These are phyloP conservation scores for Mixia osmundae DNA, from an alignment of 1,284 basidiomycete genomes.

Conservation along the genomic window DNA sequence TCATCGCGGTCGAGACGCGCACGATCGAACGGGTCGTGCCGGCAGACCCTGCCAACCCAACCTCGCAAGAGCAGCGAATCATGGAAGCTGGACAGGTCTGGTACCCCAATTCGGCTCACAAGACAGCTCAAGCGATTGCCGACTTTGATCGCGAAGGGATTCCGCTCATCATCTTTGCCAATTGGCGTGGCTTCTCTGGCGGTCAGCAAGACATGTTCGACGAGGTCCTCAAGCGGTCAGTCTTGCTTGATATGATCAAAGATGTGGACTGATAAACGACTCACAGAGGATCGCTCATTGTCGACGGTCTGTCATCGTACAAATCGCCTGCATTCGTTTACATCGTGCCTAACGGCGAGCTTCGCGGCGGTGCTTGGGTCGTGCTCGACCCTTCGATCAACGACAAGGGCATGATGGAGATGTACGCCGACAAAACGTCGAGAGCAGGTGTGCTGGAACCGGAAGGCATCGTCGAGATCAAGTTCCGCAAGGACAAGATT, in stretches of 20 bases:
- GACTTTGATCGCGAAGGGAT: constrained; percentile 95
- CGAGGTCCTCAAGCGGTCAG: constrained; percentile 20
- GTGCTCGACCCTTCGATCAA: constrained; percentile 89
- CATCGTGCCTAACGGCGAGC: constrained; percentile 93
- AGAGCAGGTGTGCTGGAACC: constrained; percentile 95
- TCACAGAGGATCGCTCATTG: constrained; percentile 36
- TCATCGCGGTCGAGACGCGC: constrained; percentile 93
- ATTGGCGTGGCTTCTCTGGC: constrained; percentile 99
- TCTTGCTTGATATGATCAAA: not conserved
- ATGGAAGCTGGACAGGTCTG: constrained; percentile 98
- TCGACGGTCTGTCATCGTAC: constrained; percentile 90
- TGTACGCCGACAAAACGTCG: constrained; percentile 77
- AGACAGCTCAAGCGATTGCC: constrained; percentile 97
- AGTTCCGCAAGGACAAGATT: constrained; percentile 49
- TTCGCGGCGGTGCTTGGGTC: constrained; percentile 98
- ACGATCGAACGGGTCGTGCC: constrained; percentile 92
- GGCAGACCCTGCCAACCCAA: constrained; percentile 95
- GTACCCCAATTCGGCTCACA: constrained; percentile 99
- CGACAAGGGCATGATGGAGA: constrained; percentile 91
- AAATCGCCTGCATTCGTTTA: constrained; percentile 98
- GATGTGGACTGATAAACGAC: not conserved
- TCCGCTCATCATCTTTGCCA: constrained; percentile 94
- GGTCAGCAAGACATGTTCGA: constrained; percentile 86
- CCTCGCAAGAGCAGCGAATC: constrained; percentile 89
- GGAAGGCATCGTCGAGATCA: constrained; percentile 82